Conservation (phyloP, 306 rosid species). For the Cicer arietinum region DNA sequence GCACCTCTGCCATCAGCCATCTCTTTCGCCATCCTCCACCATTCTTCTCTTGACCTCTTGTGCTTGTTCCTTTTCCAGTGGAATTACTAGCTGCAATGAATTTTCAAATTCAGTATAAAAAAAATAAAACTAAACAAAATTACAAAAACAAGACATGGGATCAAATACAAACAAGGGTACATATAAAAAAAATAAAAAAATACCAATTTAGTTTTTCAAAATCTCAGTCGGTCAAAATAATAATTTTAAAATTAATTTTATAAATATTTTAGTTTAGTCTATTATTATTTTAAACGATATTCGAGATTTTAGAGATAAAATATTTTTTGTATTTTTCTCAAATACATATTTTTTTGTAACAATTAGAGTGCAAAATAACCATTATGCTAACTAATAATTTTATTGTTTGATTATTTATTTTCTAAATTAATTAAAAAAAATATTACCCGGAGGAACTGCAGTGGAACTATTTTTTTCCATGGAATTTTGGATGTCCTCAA, state of each 20-base stretch:
- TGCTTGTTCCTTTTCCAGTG: constrained; percentile 37
- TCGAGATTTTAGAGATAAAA: background rate
- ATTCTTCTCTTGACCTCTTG: constrained; percentile 35
- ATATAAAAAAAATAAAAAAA: no score
- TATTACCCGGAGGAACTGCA: constrained; percentile 48
- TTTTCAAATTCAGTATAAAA: background rate
- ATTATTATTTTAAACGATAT: background rate
- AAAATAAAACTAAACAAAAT: no score
- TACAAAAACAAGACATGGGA: no score
- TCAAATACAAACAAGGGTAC: no score
- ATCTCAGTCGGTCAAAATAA: no score
- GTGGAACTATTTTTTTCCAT: constrained; percentile 23
- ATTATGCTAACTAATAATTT: no score
- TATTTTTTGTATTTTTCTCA: background rate
- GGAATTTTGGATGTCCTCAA: constrained; percentile 45
- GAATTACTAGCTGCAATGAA: constrained; percentile 37
- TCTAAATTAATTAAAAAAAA: background rate
- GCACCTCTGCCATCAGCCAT: constrained; percentile 42
- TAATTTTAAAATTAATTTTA: no score
- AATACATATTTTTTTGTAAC: background rate
- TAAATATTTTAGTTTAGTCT: background rate
- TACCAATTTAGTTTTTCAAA: no score
- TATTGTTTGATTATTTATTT: background rate
- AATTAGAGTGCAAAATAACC: no score
- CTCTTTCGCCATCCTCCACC: constrained; percentile 55